These are phyloP conservation scores for Diutina neorugosa DNA, from an alignment of 1,139 yeast genomes.

Conservation along the genomic window DNA sequence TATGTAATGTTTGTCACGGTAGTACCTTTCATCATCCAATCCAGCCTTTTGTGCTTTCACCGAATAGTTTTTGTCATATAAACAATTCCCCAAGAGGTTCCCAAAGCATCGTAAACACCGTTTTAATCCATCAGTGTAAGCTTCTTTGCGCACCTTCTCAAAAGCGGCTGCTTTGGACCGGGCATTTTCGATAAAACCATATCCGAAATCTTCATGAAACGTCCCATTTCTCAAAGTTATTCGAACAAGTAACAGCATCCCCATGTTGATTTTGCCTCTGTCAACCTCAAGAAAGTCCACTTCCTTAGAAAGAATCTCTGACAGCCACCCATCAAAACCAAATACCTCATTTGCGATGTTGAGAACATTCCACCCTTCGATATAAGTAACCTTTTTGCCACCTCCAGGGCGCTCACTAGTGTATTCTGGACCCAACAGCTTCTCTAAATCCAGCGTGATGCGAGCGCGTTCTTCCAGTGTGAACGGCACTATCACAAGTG, in stretches of 20 bases:
- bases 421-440: conserved; percentile 81
- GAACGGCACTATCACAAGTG: neutral
- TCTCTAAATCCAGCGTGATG: conserved; percentile 36
- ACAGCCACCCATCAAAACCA: conserved; percentile 75
- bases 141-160: conserved; percentile 74
- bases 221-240: conserved; percentile 67
- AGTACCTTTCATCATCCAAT: neutral
- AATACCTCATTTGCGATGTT: conserved; percentile 69
- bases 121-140: conserved; percentile 70
- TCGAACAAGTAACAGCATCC: conserved; percentile 59
- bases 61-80: conserved; percentile 57
- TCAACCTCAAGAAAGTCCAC: conserved; percentile 65
- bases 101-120: conserved; percentile 72
- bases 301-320: conserved; percentile 50
- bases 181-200: conserved; percentile 68
- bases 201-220: conserved; percentile 71
- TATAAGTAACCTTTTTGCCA: conserved; percentile 58
- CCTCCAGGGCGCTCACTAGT: conserved; percentile 75
- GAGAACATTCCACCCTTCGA: conserved; percentile 75
- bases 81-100: conserved; percentile 67
- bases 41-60: conserved; percentile 36
- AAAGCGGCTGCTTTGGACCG: conserved; percentile 61
- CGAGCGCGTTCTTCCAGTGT: conserved; percentile 22
- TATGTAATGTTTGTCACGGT: neutral
- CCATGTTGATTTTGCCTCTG: conserved; percentile 43